Percentiles rank a stretch among this genome's conserved stretches.
phyloP scores from a whole-genome alignment of 1,284 basidiomycete species.

The Leccinum angustisporum region DNA sequence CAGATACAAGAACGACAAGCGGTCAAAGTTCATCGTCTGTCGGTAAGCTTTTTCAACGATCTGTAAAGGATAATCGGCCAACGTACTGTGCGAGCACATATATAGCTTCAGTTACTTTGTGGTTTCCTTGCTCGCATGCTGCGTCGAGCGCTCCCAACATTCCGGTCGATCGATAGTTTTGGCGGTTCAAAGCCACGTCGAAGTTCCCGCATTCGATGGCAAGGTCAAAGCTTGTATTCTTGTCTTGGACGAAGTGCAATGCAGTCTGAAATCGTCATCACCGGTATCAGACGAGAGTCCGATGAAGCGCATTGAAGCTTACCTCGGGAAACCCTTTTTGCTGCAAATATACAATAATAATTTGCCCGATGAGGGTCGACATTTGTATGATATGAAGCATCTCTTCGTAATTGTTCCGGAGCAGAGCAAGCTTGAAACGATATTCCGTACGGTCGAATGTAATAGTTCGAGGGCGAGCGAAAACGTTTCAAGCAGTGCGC shows the following conservation, averaged over 20 bases:
- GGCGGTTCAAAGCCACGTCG: conserved; percentile 94
- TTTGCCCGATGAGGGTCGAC: no score
- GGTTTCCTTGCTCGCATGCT: conserved; percentile 98
- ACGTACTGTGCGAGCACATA: neutral
- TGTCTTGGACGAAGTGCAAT: conserved; percentile 30
- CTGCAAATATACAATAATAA: no score
- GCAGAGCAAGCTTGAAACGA: conserved; percentile 95
- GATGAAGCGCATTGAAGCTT: no score
- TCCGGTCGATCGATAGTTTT: conserved; percentile 88
- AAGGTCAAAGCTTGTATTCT: conserved; percentile 95
- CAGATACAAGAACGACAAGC: conserved; percentile 96
- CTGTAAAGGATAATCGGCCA: conserved; percentile 39
- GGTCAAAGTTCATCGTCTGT: conserved; percentile 97
- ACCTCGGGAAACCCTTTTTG: no score
- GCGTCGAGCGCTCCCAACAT: conserved; percentile 90
- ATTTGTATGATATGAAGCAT: conserved; percentile 56
- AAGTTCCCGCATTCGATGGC: conserved; percentile 99
- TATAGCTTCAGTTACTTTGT: conserved; percentile 59
- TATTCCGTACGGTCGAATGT: conserved; percentile 99
- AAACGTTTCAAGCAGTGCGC: conserved; percentile 95
- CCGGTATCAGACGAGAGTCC: no score
- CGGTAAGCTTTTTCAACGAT: conserved; percentile 98
- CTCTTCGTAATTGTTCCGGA: conserved; percentile 96
- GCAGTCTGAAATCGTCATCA: no score
- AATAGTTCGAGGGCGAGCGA: conserved; percentile 89